Percentiles rank a stretch among this genome's conserved stretches.
Evolutionary conservation across 2,329 filamentous ascomycete species (phyloP).

Genomic region (Ceratocystis diversiconidia): DNA sequence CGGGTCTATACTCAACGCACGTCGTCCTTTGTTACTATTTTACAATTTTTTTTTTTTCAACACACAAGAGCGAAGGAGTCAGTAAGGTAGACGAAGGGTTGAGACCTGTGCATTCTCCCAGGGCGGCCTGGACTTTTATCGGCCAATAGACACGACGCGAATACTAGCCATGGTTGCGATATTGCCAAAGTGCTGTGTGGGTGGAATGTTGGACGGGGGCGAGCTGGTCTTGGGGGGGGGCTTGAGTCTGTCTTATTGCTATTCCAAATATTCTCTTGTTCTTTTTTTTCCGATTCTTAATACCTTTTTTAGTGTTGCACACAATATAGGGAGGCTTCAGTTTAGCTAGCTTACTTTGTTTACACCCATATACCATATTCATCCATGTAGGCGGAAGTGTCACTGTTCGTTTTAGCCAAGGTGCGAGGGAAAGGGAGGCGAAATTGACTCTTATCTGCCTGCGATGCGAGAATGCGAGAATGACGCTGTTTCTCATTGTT

Average conservation of each 20-base stretch:
- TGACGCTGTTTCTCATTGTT: too few relatives aligned
- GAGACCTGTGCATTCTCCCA: too few relatives aligned
- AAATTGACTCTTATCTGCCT: too few relatives aligned
- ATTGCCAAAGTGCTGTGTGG: neutral
- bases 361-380: neutral
- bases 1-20: neutral
- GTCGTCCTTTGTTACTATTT: neutral
- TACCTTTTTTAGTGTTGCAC: neutral
- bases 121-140: neutral
- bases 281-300: neutral
- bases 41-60: conserved; percentile 4
- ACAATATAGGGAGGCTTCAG: too few relatives aligned
- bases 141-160: too few relatives aligned
- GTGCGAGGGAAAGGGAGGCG: too few relatives aligned
- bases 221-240: neutral
- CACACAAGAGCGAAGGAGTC: neutral
- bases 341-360: neutral
- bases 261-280: neutral
- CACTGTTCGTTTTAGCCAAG: too few relatives aligned
- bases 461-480: too few relatives aligned
- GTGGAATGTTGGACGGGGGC: neutral
- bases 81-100: neutral
- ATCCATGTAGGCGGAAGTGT: too few relatives aligned
- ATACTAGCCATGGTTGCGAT: too few relatives aligned
- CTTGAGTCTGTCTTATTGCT: neutral